Evolutionary conservation across 2,329 filamentous ascomycete species (phyloP), one percentile per base, ranked within the genome.

Genomic region (Chaetomium olivaceum): DNA sequence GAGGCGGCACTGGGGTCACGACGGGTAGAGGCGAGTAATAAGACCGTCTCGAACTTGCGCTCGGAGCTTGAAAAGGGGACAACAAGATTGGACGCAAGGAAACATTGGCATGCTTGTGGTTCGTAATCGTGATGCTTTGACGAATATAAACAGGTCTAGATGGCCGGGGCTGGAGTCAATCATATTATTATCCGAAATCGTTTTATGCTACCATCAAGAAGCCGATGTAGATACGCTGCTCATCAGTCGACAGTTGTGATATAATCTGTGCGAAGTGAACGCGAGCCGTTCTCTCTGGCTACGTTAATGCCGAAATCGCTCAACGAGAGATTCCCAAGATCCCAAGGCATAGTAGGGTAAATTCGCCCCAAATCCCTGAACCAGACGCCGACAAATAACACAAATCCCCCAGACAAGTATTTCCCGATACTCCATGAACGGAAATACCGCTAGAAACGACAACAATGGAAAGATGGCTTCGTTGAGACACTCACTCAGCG

Each of bases 1-100:
- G 36, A 54, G 63, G 5, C 55, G 59, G 60, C 25, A 46, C 0
- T 65, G 63, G 63, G 48, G 46, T 21, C 58, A 46, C 27, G 51
- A 61, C n/a, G 23, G n/a, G n/a, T 11, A 23, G n/a, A 14, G 29
- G 29, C 3, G 11, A 7, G 6, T 3, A 7, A 19, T 43, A 5
- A 2, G 39, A n/a, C 19, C 16, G 39, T 43, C 16, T 43, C 5
- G 39, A 7, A 5, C n/a, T 6, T 4, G 39, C 7, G 16, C 7
- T 43, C 7, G 2, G 16, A n/a, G 16, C 39, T 43, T 43, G 39
- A 43, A n/a, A 43, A 43, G 39, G 16, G 4, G 16, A n/a, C 16
- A 43, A 19, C 6, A 43, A 43, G n/a, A 43, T 43, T 43, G 39
- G 39, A 43, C 4, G 5, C 6, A 43, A 43, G 16, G 16, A 19